These are phyloP conservation scores for Lepidium sativum DNA, from an alignment of 345 rosid species.

Conservation along the genomic window DNA sequence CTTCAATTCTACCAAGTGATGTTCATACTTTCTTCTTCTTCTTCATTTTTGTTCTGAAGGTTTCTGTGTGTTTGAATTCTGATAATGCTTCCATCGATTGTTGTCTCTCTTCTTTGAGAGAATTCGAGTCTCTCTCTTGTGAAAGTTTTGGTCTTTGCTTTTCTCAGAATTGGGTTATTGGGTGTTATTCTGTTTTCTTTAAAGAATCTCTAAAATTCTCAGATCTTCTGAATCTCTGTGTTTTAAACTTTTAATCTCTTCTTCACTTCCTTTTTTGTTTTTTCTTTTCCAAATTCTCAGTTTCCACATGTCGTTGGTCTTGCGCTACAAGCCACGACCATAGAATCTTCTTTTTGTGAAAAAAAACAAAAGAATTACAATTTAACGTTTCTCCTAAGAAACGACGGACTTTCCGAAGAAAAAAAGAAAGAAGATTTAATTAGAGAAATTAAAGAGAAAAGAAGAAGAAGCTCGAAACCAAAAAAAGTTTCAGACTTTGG, in stretches of 20 bases:
- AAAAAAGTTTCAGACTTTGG: conserved; percentile 13
- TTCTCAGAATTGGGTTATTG: not conserved
- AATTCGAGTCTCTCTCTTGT: conserved; percentile 22
- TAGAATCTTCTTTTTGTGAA: conserved; percentile 26
- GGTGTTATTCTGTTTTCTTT: not conserved
- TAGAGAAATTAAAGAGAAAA: not conserved
- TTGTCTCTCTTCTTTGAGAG: conserved; percentile 42
- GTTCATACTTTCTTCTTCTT: conserved; percentile 31
- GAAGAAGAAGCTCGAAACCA: conserved; percentile 6
- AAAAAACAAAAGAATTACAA: conserved; percentile 11
- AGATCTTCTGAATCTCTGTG: conserved; percentile 25
- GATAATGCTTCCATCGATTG: conserved; percentile 23
- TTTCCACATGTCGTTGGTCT: conserved; percentile 29
- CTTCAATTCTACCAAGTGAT: conserved; percentile 13
- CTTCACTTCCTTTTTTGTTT: not conserved
- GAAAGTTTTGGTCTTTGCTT: not conserved
- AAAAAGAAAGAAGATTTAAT: conserved; percentile 8
- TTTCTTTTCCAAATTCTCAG: not conserved
- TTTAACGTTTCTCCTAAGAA: conserved; percentile 25
- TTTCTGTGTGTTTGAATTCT: conserved; percentile 14
- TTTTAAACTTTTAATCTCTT: not conserved
- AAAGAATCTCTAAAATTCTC: conserved; percentile 22
- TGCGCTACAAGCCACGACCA: conserved; percentile 26
- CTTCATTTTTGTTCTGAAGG: not conserved
- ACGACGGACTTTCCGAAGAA: conserved; percentile 42